Percentiles rank a stretch among this genome's conserved stretches.
These are phyloP conservation scores for Rhizoclosmatium globosum DNA, from an alignment of 192 early-diverging fungal genomes.

Conservation along the genomic window DNA sequence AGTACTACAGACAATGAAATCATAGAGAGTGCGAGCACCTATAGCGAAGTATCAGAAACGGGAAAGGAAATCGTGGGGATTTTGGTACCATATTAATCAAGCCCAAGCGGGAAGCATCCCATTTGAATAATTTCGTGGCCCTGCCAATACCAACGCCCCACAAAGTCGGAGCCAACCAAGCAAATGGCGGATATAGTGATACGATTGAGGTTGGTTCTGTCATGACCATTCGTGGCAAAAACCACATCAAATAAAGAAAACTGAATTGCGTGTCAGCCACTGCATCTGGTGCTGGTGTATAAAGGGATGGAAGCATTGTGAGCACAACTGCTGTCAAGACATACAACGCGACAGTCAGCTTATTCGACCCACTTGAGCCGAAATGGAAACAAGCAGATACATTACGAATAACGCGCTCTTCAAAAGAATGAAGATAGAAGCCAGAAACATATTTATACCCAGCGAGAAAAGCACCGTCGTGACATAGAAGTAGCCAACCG, in stretches of 20 bases:
- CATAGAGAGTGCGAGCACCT: slow-evolving; percentile 35
- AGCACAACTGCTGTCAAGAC: slow-evolving; percentile 25
- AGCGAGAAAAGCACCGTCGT: slow-evolving; percentile 52
- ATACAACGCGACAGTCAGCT: background rate
- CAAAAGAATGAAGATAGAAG: slow-evolving; percentile 37
- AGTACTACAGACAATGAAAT: slow-evolving; percentile 42
- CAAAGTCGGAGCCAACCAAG: slow-evolving; percentile 46
- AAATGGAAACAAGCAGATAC: background rate
- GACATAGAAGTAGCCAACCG: background rate
- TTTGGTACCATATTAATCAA: slow-evolving; percentile 41
- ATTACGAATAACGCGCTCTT: background rate
- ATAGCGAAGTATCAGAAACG: background rate
- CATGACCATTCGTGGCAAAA: slow-evolving; percentile 34
- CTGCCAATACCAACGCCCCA: slow-evolving; percentile 47
- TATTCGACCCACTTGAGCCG: background rate
- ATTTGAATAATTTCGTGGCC: slow-evolving; percentile 17
- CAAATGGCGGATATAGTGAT: slow-evolving; percentile 47
- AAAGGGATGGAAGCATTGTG: slow-evolving; percentile 29
- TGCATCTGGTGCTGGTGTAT: slow-evolving; percentile 28
- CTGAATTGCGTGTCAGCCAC: slow-evolving; percentile 29
- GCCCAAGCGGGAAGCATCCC: background rate
- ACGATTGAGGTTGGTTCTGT: background rate
- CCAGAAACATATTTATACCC: slow-evolving; percentile 52
- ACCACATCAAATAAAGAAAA: slow-evolving; percentile 27
- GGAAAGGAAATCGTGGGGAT: background rate